Percentiles rank a stretch among this genome's conserved stretches.
phyloP scores from a whole-genome alignment of 2,329 filamentous ascomycete species.

The Cyclaneusma minus region DNA sequence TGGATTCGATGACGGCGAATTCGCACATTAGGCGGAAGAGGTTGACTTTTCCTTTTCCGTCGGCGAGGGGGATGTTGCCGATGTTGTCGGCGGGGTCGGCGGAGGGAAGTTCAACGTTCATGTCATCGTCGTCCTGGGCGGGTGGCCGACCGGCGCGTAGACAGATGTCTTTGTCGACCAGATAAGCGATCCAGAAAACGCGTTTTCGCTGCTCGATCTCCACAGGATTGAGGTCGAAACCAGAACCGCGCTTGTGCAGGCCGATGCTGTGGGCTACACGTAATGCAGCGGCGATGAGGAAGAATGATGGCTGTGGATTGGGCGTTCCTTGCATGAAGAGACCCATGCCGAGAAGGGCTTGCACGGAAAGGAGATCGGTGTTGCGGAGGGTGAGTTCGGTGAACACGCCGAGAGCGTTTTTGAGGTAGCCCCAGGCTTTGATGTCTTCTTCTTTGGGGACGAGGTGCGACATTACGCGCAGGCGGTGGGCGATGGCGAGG shows the following conservation, averaged over 20 bases:
- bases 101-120: slow-evolving; percentile 92
- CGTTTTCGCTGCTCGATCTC: slow-evolving; percentile 83
- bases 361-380: slow-evolving; percentile 86
- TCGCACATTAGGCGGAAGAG: slow-evolving; percentile 87
- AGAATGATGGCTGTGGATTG: slow-evolving; percentile 87
- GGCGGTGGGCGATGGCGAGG: slow-evolving; percentile 78
- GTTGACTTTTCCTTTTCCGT: slow-evolving; percentile 87
- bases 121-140: slow-evolving; percentile 63
- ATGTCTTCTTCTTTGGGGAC: slow-evolving; percentile 84
- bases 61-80: slow-evolving; percentile 79
- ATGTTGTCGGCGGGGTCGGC: slow-evolving; percentile 85
- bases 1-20: slow-evolving; percentile 81
- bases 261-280: slow-evolving; percentile 87
- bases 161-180: slow-evolving; percentile 61
- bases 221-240: slow-evolving; percentile 83
- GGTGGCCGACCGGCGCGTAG: slow-evolving; percentile 57
- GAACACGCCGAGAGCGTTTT: slow-evolving; percentile 90
- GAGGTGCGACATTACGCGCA: slow-evolving; percentile 90
- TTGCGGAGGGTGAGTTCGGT: slow-evolving; percentile 91
- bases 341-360: slow-evolving; percentile 84
- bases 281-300: slow-evolving; percentile 81
- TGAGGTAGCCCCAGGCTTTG: slow-evolving; percentile 88
- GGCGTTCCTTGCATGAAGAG: slow-evolving; percentile 92
- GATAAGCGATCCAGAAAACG: slow-evolving; percentile 65
- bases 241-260: slow-evolving; percentile 81